phyloP scores from a whole-genome alignment of 225 moss, liverwort and hornwort species.

The Lunularia cruciata region DNA sequence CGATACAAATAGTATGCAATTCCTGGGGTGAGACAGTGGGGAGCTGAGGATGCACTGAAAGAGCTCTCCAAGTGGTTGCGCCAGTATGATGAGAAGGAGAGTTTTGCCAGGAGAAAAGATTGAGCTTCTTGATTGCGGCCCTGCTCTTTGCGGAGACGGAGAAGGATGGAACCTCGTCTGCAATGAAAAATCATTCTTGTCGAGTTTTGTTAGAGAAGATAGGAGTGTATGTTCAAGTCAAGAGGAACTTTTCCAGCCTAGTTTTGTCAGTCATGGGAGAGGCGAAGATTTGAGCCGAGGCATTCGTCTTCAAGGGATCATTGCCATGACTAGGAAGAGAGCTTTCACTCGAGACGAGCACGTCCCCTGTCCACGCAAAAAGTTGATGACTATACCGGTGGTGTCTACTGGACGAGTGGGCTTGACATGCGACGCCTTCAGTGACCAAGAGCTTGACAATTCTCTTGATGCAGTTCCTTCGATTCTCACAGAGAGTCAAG shows the following conservation, averaged over 20 bases:
- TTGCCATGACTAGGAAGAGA: background rate
- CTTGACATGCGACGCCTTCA: background rate
- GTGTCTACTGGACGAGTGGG: background rate
- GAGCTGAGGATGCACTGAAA: background rate
- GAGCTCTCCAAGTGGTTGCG: background rate
- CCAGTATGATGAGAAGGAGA: background rate
- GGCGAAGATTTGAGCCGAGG: background rate
- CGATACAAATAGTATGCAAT: background rate
- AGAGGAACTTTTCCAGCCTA: background rate
- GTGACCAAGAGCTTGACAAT: slow-evolving; percentile 8
- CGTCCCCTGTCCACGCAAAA: background rate
- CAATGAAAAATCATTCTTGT: background rate
- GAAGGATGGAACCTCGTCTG: background rate
- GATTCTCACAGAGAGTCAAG: slow-evolving; percentile 9
- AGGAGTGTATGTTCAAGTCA: background rate
- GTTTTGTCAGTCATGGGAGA: background rate
- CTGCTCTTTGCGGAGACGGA: background rate
- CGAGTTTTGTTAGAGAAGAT: background rate
- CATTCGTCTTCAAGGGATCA: background rate
- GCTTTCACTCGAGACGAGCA: background rate
- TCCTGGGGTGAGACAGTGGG: background rate
- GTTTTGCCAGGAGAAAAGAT: background rate
- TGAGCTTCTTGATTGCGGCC: background rate
- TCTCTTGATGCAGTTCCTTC: background rate
- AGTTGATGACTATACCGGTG: background rate